Evolutionary conservation across 306 rosid genomes (phyloP), one percentile per base, ranked within the genome.

Genomic region (Argentina anserina): DNA sequence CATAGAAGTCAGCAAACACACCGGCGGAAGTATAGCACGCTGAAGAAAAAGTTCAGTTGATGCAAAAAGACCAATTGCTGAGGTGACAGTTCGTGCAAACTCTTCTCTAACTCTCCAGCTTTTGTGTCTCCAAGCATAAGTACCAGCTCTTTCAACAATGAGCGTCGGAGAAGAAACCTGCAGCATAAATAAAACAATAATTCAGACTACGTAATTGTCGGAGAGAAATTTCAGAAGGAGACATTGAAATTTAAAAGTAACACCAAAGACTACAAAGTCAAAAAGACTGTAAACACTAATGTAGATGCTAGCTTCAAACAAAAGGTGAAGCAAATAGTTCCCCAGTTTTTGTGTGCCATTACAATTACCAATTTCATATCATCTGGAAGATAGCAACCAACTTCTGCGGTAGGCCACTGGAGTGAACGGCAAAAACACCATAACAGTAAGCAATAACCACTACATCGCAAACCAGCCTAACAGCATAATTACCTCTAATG

Each of bases 71-170:
- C 90, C 93, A 76, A 92, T 90, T 69, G 97, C 97, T 46, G 96
- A 87, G 7, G 99, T 95, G 81, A 95, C 97, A 6, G 99, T 95
- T 56, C 99, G 92, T 3, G 87, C 91, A 79, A 95, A 95, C 84
- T 95, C 99, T 81, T 95, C 97, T 69, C 99, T 86, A 52, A 91
- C 90, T 84, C 99, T 92, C 99, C 99, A 92, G 83, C 96, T 92
- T 85, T 75, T 95, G 87, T 92, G 90, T 20, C 82, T 71, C 99
- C 99, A 95, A 47, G 97, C 99, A 85, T 80, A 92, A 70, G 96
- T 86, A 67, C 99, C 99, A 13, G 99, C 97, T 85, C 99, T 78
- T 85, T 95, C 99, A 75, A 95, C 99, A 70, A 92, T 90, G 83
- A 95, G 90, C 37, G 99, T 92, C 12, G 99, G 97, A 65, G 99